Conservation (phyloP, 2,329 filamentous ascomycete species). For the Fusarium denticulatum region DNA sequence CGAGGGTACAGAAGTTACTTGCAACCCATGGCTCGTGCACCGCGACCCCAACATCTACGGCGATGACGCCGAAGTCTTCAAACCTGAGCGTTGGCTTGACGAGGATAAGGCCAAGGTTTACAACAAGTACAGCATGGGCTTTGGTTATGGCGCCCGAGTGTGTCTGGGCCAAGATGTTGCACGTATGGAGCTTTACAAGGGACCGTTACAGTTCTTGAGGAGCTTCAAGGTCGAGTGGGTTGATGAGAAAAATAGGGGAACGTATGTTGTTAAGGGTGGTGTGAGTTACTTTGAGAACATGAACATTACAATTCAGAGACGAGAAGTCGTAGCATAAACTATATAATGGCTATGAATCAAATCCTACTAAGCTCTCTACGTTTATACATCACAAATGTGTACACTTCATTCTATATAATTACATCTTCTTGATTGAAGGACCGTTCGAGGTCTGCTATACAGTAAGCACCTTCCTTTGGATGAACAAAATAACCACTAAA, state of each 20-base stretch:
- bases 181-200: constrained; percentile 52
- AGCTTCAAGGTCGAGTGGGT: constrained; percentile 23
- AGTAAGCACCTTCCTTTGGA: neutral
- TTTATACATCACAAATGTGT: fast-evolving
- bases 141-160: constrained; percentile 54
- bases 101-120: constrained; percentile 41
- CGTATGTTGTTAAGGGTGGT: constrained; percentile 28
- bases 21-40: constrained; percentile 52
- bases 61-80: constrained; percentile 48
- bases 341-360: fast-evolving
- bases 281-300: constrained; percentile 35
- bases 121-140: constrained; percentile 47
- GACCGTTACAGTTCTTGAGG: constrained; percentile 24
- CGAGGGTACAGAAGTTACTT: constrained; percentile 47
- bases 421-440: too few species aligned
- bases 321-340: neutral
- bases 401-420: fast-evolving
- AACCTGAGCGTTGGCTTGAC: constrained; percentile 55
- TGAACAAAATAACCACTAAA: fast-evolving
- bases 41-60: constrained; percentile 46
- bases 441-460: fast-evolving
- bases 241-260: constrained; percentile 14
- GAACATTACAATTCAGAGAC: constrained; percentile 18
- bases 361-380: fast-evolving
- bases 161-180: constrained; percentile 58